Conservation (phyloP, 495 filamentous ascomycete species). For the Trichoderma asperelloides region DNA sequence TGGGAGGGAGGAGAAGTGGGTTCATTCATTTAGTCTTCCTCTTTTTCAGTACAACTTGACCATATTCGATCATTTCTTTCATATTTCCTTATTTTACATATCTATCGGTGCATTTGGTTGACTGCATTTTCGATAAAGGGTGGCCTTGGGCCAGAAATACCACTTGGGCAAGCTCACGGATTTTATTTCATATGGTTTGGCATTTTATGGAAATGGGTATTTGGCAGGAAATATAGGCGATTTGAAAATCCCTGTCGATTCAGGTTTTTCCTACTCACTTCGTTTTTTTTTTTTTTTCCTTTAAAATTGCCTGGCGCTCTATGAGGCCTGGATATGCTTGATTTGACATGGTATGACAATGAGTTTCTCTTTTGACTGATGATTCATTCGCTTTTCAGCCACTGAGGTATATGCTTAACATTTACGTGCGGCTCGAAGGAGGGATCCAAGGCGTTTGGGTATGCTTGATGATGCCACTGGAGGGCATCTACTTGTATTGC, state of each 20-base stretch:
- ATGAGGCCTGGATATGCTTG: neutral
- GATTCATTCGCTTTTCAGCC: no score
- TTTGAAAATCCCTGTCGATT: neutral
- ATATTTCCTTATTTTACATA: neutral
- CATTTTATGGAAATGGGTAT: neutral
- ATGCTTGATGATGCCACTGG: neutral
- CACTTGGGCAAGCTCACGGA: no score
- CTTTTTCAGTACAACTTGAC: neutral
- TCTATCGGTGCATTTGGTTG: neutral
- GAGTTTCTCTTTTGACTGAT: neutral
- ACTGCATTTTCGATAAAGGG: slow-evolving; percentile 1
- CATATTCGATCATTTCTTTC: neutral
- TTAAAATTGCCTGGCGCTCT: neutral
- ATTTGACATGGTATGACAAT: neutral
- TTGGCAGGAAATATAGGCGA: neutral
- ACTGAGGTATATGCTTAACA: neutral
- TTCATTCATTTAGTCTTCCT: neutral
- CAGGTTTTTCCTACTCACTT: neutral
- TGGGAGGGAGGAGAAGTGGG: neutral
- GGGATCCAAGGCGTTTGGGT: neutral
- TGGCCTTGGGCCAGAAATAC: no score
- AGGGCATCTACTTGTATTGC: neutral
- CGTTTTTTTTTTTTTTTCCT: neutral
- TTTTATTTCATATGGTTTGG: neutral
- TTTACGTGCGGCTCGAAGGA: neutral